Evolutionary conservation across 352 stramenopile species (phyloP), one percentile per base, ranked within the genome.

Genomic region (Pythium rhizo-oryzae): DNA sequence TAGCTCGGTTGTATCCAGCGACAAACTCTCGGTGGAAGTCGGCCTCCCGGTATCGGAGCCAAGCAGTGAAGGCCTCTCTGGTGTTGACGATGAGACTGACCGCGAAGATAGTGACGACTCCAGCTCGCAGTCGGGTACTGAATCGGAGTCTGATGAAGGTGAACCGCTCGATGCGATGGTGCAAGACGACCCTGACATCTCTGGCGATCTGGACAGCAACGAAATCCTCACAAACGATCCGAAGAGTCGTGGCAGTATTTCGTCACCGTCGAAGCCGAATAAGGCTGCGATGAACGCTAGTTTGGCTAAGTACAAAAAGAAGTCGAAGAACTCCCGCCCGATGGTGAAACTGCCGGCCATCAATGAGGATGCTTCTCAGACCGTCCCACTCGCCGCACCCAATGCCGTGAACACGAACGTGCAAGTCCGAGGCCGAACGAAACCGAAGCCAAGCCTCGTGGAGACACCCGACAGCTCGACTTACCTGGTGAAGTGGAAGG

Each of bases 401-500:
- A 91, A 91, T 59, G 82, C 86, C 2, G 88, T 96, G 44, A 96
- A 96, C 61, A 93, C 87, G 35, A 92, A 75, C 2, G 75, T 96
- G 8, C 86, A 94, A 79, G 88, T 96, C 53, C 88, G 88, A 21
- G 88, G 88, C 4, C 79, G 86, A 8, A 75, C 78, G 15, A 94
- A 91, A 44, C 87, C 87, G 11, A 93, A 92, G 73, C 61, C 77
- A 35, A 93, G 80, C 50, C 90, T 93, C 73, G 59, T 84, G 16
- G 84, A 94, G 33, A 96, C 88, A 13, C 88, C 88, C 12, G 86
- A 94, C 61, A 92, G 86, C 63, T 85, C 81, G 35, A 91, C 87
- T 21, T 96, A 94, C 73, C 60, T 96, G 56, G 75, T 96, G 18
- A 96, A 96, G 72, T 96, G 88, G 88, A 94, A 94, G 58, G 88